Percentiles rank a stretch among this genome's conserved stretches.
phyloP scores from a whole-genome alignment of 257 asterid genomes.

The Salvia miltiorrhiza region DNA sequence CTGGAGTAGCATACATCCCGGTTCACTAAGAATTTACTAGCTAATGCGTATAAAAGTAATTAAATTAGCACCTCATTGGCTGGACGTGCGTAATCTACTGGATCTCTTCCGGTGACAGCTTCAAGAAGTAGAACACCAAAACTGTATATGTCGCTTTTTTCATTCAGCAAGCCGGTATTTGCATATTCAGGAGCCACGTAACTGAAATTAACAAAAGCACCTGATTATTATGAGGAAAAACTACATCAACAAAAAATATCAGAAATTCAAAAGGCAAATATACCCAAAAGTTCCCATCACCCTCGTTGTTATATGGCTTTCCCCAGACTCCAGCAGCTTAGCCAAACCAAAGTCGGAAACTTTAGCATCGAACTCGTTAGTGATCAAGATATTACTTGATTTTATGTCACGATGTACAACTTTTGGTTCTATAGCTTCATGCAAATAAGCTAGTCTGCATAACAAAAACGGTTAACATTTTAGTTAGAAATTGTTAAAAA shows the following conservation, averaged over 20 bases:
- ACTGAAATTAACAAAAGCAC: conserved; percentile 39
- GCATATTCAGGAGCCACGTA: conserved; percentile 99
- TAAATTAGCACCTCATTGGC: conserved; percentile 60
- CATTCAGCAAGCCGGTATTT: conserved; percentile 83
- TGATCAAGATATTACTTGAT: conserved; percentile 94
- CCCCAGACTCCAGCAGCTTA: conserved; percentile 88
- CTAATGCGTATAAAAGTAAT: conserved; percentile 6
- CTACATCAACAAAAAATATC: not conserved
- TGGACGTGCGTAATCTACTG: conserved; percentile 93
- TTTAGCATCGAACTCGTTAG: conserved; percentile 74
- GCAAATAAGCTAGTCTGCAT: conserved; percentile 92
- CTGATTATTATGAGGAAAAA: not conserved
- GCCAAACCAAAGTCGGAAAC: conserved; percentile 98
- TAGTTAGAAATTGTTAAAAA: not conserved
- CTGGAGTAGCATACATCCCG: not conserved
- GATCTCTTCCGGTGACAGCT: conserved; percentile 92
- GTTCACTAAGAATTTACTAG: conserved; percentile 20
- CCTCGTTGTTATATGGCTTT: conserved; percentile 93
- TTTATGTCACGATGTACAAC: conserved; percentile 95
- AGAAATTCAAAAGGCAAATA: conserved; percentile 1
- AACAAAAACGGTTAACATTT: not conserved
- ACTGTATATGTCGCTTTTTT: conserved; percentile 90
- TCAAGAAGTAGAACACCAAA: conserved; percentile 91
- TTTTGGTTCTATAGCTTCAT: conserved; percentile 96
- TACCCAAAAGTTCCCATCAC: conserved; percentile 99